Evolutionary conservation across 2,329 filamentous ascomycete species (phyloP).

Genomic region (Onygenales sp.): DNA sequence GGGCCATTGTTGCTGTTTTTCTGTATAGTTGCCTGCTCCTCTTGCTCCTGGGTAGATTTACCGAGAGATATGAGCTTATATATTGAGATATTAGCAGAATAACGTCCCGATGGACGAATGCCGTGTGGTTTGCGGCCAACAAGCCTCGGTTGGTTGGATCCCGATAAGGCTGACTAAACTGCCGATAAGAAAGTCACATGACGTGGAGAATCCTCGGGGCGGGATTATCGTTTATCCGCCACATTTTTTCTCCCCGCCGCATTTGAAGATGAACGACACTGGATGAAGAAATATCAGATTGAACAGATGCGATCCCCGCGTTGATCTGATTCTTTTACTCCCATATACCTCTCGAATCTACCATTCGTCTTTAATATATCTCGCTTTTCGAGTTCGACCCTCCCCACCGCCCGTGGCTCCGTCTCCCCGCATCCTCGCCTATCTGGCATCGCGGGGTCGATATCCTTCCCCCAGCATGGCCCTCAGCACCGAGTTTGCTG

Average conservation of each 20-base stretch:
- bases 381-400: not conserved
- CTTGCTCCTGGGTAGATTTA: not conserved
- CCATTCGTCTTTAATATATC: not conserved
- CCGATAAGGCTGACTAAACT: too few species aligned
- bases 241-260: too few species aligned
- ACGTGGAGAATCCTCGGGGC: too few species aligned
- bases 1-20: slow-evolving; percentile 13
- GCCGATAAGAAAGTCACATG: too few species aligned
- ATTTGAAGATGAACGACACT: slow-evolving; percentile 7
- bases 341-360: not conserved
- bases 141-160: too few species aligned
- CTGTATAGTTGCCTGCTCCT: not conserved
- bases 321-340: not conserved
- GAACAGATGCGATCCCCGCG: not conserved
- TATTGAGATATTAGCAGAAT: too few species aligned
- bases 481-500: slow-evolving; percentile 19
- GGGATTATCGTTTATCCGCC: too few species aligned
- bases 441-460: slow-evolving; percentile 28
- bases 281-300: slow-evolving; percentile 9
- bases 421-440: slow-evolving; percentile 30
- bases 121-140: not conserved
- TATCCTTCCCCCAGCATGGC: slow-evolving; percentile 28
- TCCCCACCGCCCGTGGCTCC: slow-evolving; percentile 21
- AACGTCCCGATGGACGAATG: not conserved
- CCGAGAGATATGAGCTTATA: not conserved